phyloP scores from a whole-genome alignment of 495 filamentous ascomycete genomes.

The Trichoderma asperelloides region DNA sequence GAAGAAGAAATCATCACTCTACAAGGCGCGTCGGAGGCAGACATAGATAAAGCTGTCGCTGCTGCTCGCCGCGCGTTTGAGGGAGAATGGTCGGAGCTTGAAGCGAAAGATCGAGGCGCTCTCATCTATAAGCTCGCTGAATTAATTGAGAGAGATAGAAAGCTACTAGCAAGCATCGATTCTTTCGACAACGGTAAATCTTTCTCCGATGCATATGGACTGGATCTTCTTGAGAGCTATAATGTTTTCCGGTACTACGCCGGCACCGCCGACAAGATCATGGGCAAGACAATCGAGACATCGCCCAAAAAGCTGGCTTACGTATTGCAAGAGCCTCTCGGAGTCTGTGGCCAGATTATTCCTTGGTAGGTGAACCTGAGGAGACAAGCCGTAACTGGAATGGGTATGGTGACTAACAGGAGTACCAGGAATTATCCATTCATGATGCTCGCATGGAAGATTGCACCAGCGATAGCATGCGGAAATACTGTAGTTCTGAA shows the following conservation, averaged over 20 bases:
- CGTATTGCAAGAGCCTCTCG: constrained; percentile 42
- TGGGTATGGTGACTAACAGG: neutral
- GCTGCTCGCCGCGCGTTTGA: constrained; percentile 5
- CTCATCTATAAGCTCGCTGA: constrained; percentile 32
- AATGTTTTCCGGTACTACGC: constrained; percentile 58
- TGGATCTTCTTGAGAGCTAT: neutral
- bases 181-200: constrained; percentile 23
- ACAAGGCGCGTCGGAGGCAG: constrained; percentile 43
- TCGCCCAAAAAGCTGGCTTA: constrained; percentile 45
- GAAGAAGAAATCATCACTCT: neutral
- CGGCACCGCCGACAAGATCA: constrained; percentile 71
- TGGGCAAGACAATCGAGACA: constrained; percentile 48
- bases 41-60: constrained; percentile 24
- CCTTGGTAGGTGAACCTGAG: constrained; percentile 55
- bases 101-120: constrained; percentile 20
- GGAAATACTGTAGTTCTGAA: constrained; percentile 90
- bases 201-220: constrained; percentile 3
- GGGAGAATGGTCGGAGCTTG: constrained; percentile 31
- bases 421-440: neutral
- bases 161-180: constrained; percentile 26
- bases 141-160: constrained; percentile 27
- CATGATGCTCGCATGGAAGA: constrained; percentile 65
- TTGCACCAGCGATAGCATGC: constrained; percentile 81
- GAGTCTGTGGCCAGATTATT: constrained; percentile 92
- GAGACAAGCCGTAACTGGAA: neutral